Evolutionary conservation across 495 filamentous ascomycete species (phyloP), one percentile per base, ranked within the genome.

Genomic region (Hyaloscypha bicolor): DNA sequence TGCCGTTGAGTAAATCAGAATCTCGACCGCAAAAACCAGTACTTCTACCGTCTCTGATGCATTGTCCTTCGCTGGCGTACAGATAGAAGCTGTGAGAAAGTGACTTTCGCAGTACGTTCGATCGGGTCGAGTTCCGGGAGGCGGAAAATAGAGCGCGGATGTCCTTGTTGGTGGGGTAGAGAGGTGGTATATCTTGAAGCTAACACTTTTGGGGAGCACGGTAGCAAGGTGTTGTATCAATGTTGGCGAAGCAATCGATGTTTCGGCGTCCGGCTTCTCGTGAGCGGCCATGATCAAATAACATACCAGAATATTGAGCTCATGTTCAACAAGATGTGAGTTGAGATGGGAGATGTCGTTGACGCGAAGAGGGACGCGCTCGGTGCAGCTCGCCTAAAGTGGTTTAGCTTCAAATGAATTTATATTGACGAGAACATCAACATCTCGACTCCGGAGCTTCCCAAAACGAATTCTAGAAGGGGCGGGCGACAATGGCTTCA

Each of bases 101-200:
- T 98, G 96, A 42, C 83, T 92, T 78, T 96, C 93, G 74, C 90
- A 90, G 68, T 91, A 95, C 0, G 96, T 98, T 71, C 84, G 73
- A 73, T 93, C 87, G 2, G 90, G 81, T 19, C 84, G 81, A 60
- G 87, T 79, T 57, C 84, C 85, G 9, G 93, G 90, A 9, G 93
- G 87, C 32, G 94, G 84, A n/a, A 88, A 86, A 75, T 89, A 97
- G 60, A 99, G 85, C 29, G 93, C 83, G 9, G 84, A 80, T 62
- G 87, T 90, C 64, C 79, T 82, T 14, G 86, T 87, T 21, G 95
- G 92, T 1, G 91, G 90, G 4, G 94, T 96, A 22, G 93, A 97
- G 69, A 97, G 78, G 80, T 98, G 94, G 77, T 96, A 87, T 72
- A 96, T 82, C 53, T 82, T 89, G 73, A 97, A 87, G 67, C 83